Conservation (phyloP, 345 rosid genomes). For the Hypericum perforatum region DNA sequence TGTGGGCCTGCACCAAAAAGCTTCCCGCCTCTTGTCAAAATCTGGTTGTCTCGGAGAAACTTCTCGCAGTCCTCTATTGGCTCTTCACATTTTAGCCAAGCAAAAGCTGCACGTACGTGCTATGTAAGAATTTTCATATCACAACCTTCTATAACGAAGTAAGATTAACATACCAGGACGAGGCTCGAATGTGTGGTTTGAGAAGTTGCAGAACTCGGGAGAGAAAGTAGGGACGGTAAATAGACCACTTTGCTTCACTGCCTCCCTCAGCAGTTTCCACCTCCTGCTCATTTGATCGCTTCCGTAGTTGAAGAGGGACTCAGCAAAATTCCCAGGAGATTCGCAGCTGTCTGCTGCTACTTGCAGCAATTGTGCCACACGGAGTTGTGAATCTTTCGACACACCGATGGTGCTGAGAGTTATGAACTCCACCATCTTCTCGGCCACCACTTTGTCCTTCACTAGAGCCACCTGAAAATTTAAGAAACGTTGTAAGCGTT, state of each 20-base stretch:
- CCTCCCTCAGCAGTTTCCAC: constrained; percentile 60
- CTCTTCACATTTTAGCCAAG: constrained; percentile 71
- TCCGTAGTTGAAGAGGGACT: constrained; percentile 49
- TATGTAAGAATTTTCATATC: neutral
- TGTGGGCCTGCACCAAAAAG: constrained; percentile 6
- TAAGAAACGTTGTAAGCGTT: neutral
- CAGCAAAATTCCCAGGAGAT: constrained; percentile 7
- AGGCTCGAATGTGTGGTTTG: constrained; percentile 31
- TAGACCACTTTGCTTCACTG: constrained; percentile 41
- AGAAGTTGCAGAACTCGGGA: constrained; percentile 47
- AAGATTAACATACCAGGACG: constrained; percentile 52
- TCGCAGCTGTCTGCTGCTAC: constrained; percentile 45
- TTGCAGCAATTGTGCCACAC: constrained; percentile 67
- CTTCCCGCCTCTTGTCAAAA: constrained; percentile 35
- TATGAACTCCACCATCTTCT: constrained; percentile 65
- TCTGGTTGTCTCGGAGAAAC: constrained; percentile 45
- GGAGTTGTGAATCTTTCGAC: constrained; percentile 79
- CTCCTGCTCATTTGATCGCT: constrained; percentile 41
- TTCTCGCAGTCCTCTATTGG: constrained; percentile 55
- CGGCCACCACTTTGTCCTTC: constrained; percentile 55
- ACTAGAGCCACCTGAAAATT: constrained; percentile 65
- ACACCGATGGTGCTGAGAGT: constrained; percentile 85
- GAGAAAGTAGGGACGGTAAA: constrained; percentile 57
- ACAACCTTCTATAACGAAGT: too few relatives aligned
- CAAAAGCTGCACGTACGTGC: constrained; percentile 52